A percentile compares a stretch with the other conserved stretches of the same genome.
These are phyloP conservation scores for Boletus sp. DNA, from an alignment of 768 basidiomycete genomes.

Conservation along the genomic window DNA sequence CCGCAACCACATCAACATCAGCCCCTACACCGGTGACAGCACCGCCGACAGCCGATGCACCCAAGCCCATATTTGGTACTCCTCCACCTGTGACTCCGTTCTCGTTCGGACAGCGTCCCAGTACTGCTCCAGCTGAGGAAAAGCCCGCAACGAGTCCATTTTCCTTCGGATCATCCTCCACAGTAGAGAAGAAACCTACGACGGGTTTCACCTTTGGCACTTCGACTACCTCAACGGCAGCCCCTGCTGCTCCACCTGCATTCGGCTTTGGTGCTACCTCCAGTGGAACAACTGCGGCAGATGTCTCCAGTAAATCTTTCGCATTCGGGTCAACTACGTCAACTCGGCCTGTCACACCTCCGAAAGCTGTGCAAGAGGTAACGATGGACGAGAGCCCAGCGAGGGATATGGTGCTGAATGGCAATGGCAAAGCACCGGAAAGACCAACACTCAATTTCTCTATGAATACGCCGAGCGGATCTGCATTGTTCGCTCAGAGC, in stretches of 20 bases:
- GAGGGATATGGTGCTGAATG: constrained; percentile 52
- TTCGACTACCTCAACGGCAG: constrained; percentile 32
- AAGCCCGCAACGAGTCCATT: constrained; percentile 21
- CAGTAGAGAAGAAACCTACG: constrained; percentile 35
- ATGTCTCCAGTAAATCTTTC: constrained; percentile 51
- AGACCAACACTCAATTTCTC: constrained; percentile 47
- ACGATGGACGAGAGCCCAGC: constrained; percentile 83
- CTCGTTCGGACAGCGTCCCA: constrained; percentile 39
- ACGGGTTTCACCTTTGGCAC: constrained; percentile 44
- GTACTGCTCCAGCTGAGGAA: constrained; percentile 20
- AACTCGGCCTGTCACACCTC: constrained; percentile 60
- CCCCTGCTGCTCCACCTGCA: constrained; percentile 14
- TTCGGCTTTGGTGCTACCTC: constrained; percentile 51
- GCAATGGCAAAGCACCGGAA: constrained; percentile 33
- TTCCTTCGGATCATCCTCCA: constrained; percentile 32
- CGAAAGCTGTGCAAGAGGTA: constrained; percentile 62
- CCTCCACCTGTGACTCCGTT: constrained; percentile 34
- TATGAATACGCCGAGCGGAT: constrained; percentile 40
- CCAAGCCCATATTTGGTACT: constrained; percentile 43
- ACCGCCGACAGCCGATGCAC: constrained; percentile 29
- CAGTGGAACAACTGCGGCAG: constrained; percentile 34
- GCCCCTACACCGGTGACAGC: constrained; percentile 3
- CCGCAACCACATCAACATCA: constrained; percentile 6
- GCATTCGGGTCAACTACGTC: constrained; percentile 44
- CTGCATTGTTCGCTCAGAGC: constrained; percentile 35